Percentiles rank a stretch among this genome's conserved stretches.
These are phyloP conservation scores for Rhodotorula sphaerocarpa DNA, from an alignment of 768 basidiomycete genomes.

Conservation along the genomic window DNA sequence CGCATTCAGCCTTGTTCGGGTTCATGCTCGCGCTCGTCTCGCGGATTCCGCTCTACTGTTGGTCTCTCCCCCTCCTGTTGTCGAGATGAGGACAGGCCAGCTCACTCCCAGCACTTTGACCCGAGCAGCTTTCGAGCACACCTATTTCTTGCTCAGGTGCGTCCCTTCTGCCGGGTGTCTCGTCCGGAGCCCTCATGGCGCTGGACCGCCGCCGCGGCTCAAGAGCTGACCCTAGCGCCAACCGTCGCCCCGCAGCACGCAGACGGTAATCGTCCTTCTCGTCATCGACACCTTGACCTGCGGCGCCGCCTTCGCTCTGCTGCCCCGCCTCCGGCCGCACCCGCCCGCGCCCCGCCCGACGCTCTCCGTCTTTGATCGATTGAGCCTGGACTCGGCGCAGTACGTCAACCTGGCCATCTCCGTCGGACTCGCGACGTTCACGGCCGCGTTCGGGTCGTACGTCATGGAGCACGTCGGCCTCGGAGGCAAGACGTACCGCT, in stretches of 20 bases:
- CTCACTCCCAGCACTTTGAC: neutral
- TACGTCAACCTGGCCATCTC: conserved; percentile 15
- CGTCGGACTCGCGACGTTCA: conserved; percentile 10
- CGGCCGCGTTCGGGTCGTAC: conserved; percentile 11
- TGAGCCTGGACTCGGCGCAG: conserved; percentile 10
- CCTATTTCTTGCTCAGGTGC: conserved; percentile 32
- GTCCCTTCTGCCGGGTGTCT: neutral
- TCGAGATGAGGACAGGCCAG: too few relatives aligned
- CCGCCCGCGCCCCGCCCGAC: conserved; percentile 8
- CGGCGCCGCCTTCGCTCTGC: conserved; percentile 22
- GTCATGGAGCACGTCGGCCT: conserved; percentile 20
- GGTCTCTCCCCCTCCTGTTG: too few relatives aligned
- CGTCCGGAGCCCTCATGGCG: too few relatives aligned
- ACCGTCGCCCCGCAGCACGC: neutral
- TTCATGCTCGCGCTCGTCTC: conserved; percentile 22
- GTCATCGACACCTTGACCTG: conserved; percentile 27
- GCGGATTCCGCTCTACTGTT: conserved; percentile 23
- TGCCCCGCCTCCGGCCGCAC: conserved; percentile 17
- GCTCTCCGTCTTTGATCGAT: conserved; percentile 9
- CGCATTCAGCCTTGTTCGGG: conserved; percentile 17
- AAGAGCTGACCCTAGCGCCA: too few relatives aligned
- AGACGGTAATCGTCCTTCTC: conserved; percentile 21
- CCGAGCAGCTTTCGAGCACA: conserved; percentile 26
- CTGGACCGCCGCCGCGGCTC: too few relatives aligned
- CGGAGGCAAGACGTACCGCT: too few relatives aligned